Conservation (phyloP, 352 stramenopile genomes). For the Globisporangium nodosum region DNA sequence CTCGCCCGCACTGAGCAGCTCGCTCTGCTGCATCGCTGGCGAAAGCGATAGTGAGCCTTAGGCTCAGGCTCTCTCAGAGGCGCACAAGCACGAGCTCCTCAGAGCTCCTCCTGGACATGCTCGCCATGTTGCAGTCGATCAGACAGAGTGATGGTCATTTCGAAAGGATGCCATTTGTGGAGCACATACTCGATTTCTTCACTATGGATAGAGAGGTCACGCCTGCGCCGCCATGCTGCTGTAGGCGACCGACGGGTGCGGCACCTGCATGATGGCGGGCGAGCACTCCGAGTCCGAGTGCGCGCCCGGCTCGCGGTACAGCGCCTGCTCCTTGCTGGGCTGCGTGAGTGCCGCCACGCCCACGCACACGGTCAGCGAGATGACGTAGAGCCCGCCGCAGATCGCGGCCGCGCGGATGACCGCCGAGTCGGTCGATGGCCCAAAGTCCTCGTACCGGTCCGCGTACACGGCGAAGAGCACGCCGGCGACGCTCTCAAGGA, state of each 20-base stretch:
- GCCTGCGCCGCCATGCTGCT: constrained; percentile 12
- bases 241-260: constrained; percentile 9
- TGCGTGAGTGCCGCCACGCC: constrained; percentile 5
- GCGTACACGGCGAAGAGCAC: constrained; percentile 31
- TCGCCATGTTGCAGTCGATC: not conserved
- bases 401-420: constrained; percentile 30
- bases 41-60: too few relatives aligned
- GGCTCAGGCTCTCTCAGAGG: too few relatives aligned
- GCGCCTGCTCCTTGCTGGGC: constrained; percentile 8
- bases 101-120: too few relatives aligned
- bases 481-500: constrained; percentile 43
- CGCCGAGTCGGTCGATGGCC: constrained; percentile 26
- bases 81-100: too few relatives aligned
- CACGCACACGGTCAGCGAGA: constrained; percentile 25
- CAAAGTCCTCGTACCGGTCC: constrained; percentile 62
- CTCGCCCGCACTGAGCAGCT: constrained; percentile 27
- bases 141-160: not conserved
- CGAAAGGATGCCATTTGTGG: not conserved
- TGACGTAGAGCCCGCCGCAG: constrained; percentile 32
- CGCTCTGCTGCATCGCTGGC: not conserved
- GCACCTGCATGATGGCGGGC: constrained; percentile 1
- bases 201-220: not conserved
- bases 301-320: constrained; percentile 1
- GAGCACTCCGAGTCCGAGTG: constrained; percentile 10
- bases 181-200: not conserved